Evolutionary conservation across 805 yeast genomes (phyloP), one percentile per base, ranked within the genome.

Genomic region (Yarrowia osloensis): DNA sequence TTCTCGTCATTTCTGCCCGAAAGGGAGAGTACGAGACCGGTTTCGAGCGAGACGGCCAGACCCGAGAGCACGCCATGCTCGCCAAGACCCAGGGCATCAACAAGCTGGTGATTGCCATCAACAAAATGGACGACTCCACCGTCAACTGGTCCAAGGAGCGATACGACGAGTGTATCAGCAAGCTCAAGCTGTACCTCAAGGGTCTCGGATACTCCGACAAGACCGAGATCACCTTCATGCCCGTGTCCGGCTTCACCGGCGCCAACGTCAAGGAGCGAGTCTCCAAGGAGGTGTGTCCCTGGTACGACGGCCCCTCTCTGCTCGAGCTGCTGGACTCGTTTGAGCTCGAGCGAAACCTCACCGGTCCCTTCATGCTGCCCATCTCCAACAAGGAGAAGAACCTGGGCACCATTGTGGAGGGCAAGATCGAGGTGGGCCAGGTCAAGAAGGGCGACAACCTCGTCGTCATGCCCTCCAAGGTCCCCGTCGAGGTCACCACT

Each of bases 11-110:
- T 73, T 90, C 97, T 70, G 98, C 98, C 55, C 90, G 99, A 84
- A 92, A 93, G 80, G 99, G 99, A 81, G 99, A 95, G 79, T 95
- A 95, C 80, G 99, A 95, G 82, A 95, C 99, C 67, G 99, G 99
- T 70, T 94, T 94, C 76, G 99, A 94, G 82, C 91, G 92, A 79
- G 98, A 98, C 75, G 99, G 99, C 73, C 99, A 94, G 82, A 93
- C 98, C 40, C 88, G 98, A 82, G 98, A 93, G 84, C 99, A 94
- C 76, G 98, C 98, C 13, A 82, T 94, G 69, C 84, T 94, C 77
- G 99, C 99, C 70, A 95, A 94, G 84, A 95, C 98, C 65, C 98
- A 94, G 81, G 99, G 99, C 81, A 97, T 94, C 70, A 91, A 94
- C 83, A 89, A 88, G 78, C 85, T 94, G 78, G 83, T 95, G 70